phyloP scores from a whole-genome alignment of 1,284 basidiomycete genomes.

The Cutaneotrichosporon sp. region DNA sequence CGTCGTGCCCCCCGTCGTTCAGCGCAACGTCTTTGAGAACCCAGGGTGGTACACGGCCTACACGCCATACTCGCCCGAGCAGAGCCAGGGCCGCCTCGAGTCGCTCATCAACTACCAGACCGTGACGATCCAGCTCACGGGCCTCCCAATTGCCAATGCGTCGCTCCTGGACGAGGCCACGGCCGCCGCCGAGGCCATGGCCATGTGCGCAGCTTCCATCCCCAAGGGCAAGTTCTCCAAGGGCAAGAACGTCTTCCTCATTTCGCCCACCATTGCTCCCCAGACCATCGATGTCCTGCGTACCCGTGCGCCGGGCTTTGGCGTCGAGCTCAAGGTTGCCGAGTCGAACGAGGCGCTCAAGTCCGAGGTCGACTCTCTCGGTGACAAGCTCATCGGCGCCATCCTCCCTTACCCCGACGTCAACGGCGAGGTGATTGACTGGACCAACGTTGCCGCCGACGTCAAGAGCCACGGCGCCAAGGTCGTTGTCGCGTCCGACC shows the following conservation, averaged over 20 bases:
- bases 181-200: conserved; percentile 76
- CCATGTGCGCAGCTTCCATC: conserved; percentile 46
- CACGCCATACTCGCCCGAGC: conserved; percentile 61
- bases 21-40: conserved; percentile 93
- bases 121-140: conserved; percentile 89
- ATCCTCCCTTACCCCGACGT: conserved; percentile 91
- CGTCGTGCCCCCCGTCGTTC: conserved; percentile 85
- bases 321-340: conserved; percentile 66
- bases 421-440: conserved; percentile 78
- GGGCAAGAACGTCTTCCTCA: conserved; percentile 78
- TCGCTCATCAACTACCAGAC: conserved; percentile 97
- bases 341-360: conserved; percentile 49
- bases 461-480: conserved; percentile 74
- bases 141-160: conserved; percentile 91
- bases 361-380: conserved; percentile 55
- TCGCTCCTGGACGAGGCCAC: conserved; percentile 88
- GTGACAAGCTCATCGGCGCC: conserved; percentile 67
- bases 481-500: conserved; percentile 81
- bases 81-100: conserved; percentile 69
- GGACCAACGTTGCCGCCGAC: conserved; percentile 60
- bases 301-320: conserved; percentile 84
- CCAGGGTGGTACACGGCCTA: conserved; percentile 98
- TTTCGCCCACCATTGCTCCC: conserved; percentile 72
- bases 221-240: conserved; percentile 52
- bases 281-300: conserved; percentile 81